Evolutionary conservation across 352 stramenopile species (phyloP).

Genomic region (Globisporangium mamillatum): DNA sequence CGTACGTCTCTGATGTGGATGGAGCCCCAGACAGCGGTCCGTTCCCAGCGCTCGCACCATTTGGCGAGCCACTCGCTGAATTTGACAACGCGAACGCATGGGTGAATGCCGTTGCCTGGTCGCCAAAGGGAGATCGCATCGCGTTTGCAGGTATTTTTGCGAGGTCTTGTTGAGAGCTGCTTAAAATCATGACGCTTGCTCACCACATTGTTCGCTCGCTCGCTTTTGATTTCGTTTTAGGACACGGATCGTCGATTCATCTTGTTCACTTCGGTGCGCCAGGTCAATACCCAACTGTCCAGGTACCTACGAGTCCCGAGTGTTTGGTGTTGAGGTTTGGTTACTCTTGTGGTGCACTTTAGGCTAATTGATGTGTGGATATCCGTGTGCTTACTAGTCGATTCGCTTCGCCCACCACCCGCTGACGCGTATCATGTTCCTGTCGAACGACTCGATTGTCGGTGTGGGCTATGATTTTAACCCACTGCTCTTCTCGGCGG

Average conservation of each 20-base stretch:
- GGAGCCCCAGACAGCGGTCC: conserved; percentile 57
- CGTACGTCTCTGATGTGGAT: conserved; percentile 86
- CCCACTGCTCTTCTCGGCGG: conserved; percentile 83
- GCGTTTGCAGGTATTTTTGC: conserved; percentile 67
- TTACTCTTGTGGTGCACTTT: background rate
- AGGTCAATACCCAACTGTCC: conserved; percentile 69
- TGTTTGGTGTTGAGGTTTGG: background rate
- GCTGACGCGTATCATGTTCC: conserved; percentile 83
- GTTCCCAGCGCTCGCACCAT: conserved; percentile 72
- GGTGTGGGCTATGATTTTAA: conserved; percentile 92
- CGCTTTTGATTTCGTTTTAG: conserved; percentile 9
- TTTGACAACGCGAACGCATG: conserved; percentile 89
- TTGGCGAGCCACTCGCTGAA: conserved; percentile 79
- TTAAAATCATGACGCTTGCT: background rate
- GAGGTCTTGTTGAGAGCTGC: background rate
- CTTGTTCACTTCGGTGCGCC: conserved; percentile 83
- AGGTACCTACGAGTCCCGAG: conserved; percentile 26
- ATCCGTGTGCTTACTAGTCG: conserved; percentile 38
- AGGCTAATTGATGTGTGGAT: background rate
- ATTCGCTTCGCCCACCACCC: conserved; percentile 87
- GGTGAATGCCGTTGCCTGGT: conserved; percentile 92
- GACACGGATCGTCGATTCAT: conserved; percentile 89
- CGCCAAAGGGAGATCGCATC: conserved; percentile 82
- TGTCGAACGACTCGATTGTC: conserved; percentile 86
- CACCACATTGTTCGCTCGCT: background rate